Base-by-base conservation (phyloP, 208 protist genomes). In the Crithidia expoeki region DNA sequence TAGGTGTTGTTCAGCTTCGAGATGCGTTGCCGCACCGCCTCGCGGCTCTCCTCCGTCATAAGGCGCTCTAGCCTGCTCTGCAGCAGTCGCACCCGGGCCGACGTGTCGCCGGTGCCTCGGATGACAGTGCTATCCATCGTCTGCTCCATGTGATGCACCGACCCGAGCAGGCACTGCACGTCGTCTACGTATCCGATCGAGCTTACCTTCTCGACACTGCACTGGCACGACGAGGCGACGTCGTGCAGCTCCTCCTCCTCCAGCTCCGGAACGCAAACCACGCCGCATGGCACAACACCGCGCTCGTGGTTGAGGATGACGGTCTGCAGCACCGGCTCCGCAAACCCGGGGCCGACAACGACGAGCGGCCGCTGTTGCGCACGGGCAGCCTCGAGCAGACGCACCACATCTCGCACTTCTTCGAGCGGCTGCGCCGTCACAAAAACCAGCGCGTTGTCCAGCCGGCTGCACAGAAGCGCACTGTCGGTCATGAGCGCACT, bases 201-300 rank as follows among this genome's bases (percentile, higher is more conserved):
- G 19, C 79, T 79, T 17, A 99, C 83, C 69, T 94, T 96, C 76
- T 96, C 81, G 68, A 98, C 93, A 19, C 69, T 72, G 75, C 90
- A 96, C 68, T 98, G 94, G 53, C 98, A 99, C n/a, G 99, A 85
- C n/a, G 96, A 76, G 25, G 98, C 98, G 33, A 99, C 95, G 86
- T 99, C 99, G 72, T 99, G 92, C 55, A 99, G 81, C 80, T 99
- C 99, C 83, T 99, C 99, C 79, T 98, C 91, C 59, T 95, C 90
- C 52, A 99, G 95, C 53, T 98, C 98, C 60, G 98, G 98, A 2
- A 97, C 96, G 66, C 97, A 98, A 28, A 99, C 93, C 7, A 97
- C 82, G 11, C 82, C 88, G 47, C 90, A 93, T 66, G 59, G 68
- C 40, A 96, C 80, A 59, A 99, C 99, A 49, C 98, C 97, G 66